These are phyloP conservation scores for Paxillus involutus DNA, from an alignment of 768 basidiomycete genomes.

Conservation along the genomic window DNA sequence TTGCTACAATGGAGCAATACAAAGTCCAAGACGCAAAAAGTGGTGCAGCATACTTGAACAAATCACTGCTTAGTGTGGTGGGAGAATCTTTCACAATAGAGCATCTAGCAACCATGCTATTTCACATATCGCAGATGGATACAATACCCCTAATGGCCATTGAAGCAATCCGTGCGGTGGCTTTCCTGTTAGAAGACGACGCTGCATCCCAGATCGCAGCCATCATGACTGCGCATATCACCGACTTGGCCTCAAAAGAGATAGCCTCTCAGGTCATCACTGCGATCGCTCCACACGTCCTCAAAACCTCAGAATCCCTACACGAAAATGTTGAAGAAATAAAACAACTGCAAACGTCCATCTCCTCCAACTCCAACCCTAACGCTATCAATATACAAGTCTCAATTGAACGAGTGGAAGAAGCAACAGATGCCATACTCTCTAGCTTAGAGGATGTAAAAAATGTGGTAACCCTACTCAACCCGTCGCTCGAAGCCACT, in stretches of 20 bases:
- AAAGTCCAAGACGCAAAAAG: neutral
- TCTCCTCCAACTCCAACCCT: neutral
- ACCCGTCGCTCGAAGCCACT: neutral
- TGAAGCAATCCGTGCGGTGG: neutral
- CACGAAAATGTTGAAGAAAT: no score
- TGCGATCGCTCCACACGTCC: neutral
- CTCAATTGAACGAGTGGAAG: neutral
- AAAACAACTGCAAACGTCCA: neutral
- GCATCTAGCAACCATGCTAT: neutral
- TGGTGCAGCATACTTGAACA: neutral
- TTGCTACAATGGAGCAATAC: neutral
- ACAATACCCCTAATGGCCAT: neutral
- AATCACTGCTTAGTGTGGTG: neutral
- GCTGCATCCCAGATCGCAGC: neutral
- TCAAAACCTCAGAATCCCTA: no score
- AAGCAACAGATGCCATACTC: neutral
- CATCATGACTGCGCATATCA: neutral
- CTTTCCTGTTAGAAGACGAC: conserved; percentile 1
- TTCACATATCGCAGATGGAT: neutral
- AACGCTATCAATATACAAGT: neutral
- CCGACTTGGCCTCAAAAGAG: neutral
- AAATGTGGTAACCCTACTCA: neutral
- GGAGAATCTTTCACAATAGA: neutral
- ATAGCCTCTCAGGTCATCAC: neutral
- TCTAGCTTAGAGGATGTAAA: neutral